Base-by-base conservation (phyloP, 495 filamentous ascomycete species). In the Aspergillus campestris region DNA sequence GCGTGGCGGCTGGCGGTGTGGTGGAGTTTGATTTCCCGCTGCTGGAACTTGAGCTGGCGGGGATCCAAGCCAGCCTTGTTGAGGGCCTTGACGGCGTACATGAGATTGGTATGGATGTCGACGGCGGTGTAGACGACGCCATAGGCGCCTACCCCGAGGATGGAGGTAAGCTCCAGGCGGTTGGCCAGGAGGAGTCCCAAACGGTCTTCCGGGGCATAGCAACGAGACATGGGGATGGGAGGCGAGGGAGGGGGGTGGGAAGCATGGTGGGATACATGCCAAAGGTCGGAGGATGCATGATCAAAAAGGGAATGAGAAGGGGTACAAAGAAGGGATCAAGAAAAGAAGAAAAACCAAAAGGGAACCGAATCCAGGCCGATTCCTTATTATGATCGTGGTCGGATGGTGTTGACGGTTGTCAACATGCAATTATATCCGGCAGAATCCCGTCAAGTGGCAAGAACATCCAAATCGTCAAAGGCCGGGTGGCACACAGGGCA, bases 1-100 rank as follows among this genome's bases (percentile, higher is more conserved):
- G 83, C 82, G 53, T 97, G 94, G 52, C 77, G 78, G 52, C 87
- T 91, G 52, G 89, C 94, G 59, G 78, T 65, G 65, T 95, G 82
- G 69, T 99, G 92, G 32, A 97, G 73, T 48, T 81, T 81, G 60
- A 99, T 94, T 70, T 99, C 92, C 39, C 89, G 73, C 59, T 86
- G 84, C 66, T 97, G 92, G 72, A 94, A 99, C 55, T 81, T 80
- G 50, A 81, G 73, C 60, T 97, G 90, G 51, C 94, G 77, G 50
- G 77, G 75, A 67, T 97, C 90, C 73, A 97, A 70, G 38, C 87
- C 89, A 45, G 79, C 72, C 68, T 96, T 97, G 80, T 87, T 90
- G 63, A 99, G 76, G 32, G 89, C 89, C 71, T 99, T 99, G 60
- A 99, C 91, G 43, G 92, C 94, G 71, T 94, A 99, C 46, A 78